These are phyloP conservation scores for Cnidoscolus chayamansa DNA, from an alignment of 441 rosid species.

Conservation along the genomic window DNA sequence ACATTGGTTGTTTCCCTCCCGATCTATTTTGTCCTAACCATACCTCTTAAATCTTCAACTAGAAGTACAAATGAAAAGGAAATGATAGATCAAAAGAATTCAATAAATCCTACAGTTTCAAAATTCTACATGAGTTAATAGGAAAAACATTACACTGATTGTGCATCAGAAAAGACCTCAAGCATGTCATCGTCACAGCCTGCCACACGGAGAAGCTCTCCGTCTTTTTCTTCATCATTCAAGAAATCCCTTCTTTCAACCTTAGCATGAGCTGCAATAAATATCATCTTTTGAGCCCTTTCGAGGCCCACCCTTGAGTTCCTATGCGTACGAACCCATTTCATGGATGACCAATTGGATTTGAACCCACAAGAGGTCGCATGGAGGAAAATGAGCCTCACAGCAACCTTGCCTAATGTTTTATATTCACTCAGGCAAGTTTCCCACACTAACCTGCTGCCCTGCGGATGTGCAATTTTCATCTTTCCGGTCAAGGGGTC, in stretches of 20 bases:
- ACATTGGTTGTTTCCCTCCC: slow-evolving; percentile 28
- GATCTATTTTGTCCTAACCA: slow-evolving; percentile 17
- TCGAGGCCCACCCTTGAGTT: slow-evolving; percentile 60
- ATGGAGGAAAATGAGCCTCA: slow-evolving; percentile 84
- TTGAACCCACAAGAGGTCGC: slow-evolving; percentile 81
- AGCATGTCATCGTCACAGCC: slow-evolving; percentile 54
- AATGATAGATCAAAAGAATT: slow-evolving; percentile 33
- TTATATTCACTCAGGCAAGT: slow-evolving; percentile 81
- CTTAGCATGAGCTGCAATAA: slow-evolving; percentile 80
- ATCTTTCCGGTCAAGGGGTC: slow-evolving; percentile 83
- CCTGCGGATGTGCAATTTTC: slow-evolving; percentile 81
- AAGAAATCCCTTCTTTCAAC: slow-evolving; percentile 71
- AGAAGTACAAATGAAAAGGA: slow-evolving; percentile 27
- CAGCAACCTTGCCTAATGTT: slow-evolving; percentile 84
- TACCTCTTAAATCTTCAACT: slow-evolving; percentile 29
- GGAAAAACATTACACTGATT: slow-evolving; percentile 44
- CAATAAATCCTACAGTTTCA: slow-evolving; percentile 37
- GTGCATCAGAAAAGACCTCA: slow-evolving; percentile 48
- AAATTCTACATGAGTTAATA: slow-evolving; percentile 34
- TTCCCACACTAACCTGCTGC: slow-evolving; percentile 97
- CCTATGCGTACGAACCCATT: slow-evolving; percentile 59
- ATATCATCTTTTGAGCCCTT: slow-evolving; percentile 80
- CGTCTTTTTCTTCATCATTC: slow-evolving; percentile 79
- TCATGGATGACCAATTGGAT: slow-evolving; percentile 63
- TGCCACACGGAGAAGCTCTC: slow-evolving; percentile 39